phyloP scores from a whole-genome alignment of 1,284 basidiomycete genomes.

The Puccinia coronata region DNA sequence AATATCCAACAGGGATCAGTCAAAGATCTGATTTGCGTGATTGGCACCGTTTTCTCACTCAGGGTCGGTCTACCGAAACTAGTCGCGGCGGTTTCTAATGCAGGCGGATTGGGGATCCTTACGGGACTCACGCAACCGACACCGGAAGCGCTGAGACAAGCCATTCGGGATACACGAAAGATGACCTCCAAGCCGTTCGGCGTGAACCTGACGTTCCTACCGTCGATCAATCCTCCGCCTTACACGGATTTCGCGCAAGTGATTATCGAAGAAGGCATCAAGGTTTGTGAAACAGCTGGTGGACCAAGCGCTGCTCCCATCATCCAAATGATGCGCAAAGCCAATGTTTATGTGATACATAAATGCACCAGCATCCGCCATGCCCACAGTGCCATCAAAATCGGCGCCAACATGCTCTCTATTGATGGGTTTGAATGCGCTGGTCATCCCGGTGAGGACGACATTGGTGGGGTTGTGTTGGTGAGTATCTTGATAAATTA shows the following conservation, averaged over 20 bases:
- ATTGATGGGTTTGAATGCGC: constrained; percentile 79
- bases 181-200: constrained; percentile 61
- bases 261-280: constrained; percentile 57
- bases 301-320: constrained; percentile 51
- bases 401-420: constrained; percentile 80
- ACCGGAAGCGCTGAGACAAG: constrained; percentile 77
- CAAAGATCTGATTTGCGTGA: neutral
- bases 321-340: constrained; percentile 29
- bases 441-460: constrained; percentile 92
- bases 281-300: constrained; percentile 86
- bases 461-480: constrained; percentile 85
- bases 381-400: constrained; percentile 50
- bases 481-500: constrained; percentile 60
- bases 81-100: constrained; percentile 78
- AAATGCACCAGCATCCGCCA: constrained; percentile 74
- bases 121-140: constrained; percentile 83
- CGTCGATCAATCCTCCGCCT: constrained; percentile 85
- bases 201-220: constrained; percentile 88
- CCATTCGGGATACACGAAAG: constrained; percentile 73
- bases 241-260: constrained; percentile 65
- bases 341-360: constrained; percentile 68
- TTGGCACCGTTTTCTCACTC: neutral
- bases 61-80: constrained; percentile 77
- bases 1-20: neutral
- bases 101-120: constrained; percentile 82